Conservation (phyloP, 2,329 filamentous ascomycete genomes). For the Elsinoe necatrix region DNA sequence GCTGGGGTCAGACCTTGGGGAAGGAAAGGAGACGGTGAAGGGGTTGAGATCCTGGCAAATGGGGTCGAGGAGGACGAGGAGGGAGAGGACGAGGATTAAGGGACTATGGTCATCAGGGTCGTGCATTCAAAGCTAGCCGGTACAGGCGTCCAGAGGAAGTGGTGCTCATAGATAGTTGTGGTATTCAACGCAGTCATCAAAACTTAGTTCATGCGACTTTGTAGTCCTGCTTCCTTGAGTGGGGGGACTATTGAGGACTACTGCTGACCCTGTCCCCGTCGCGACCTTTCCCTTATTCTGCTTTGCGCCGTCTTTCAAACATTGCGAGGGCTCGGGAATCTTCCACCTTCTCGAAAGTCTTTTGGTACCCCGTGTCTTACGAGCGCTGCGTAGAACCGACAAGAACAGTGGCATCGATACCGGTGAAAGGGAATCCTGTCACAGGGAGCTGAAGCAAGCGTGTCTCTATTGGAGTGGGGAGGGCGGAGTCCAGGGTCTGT, state of each 20-base stretch:
- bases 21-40: neutral
- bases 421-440: neutral
- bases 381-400: neutral
- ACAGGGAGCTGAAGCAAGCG: neutral
- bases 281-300: no score
- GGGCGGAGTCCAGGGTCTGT: neutral
- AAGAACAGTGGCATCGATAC: neutral
- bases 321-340: no score
- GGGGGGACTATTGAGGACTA: no score
- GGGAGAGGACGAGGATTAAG: neutral
- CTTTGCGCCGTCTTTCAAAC: no score
- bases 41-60: constrained; percentile 13
- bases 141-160: neutral
- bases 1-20: constrained; percentile 26
- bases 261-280: no score
- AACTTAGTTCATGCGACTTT: no score
- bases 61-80: constrained; percentile 10
- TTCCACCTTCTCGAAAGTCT: no score
- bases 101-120: neutral
- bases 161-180: neutral
- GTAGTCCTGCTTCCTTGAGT: no score
- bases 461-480: neutral
- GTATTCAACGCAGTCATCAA: neutral
- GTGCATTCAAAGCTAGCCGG: neutral
- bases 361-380: neutral